phyloP scores from a whole-genome alignment of 148 eudicot genomes.

The Camellia japonica region DNA sequence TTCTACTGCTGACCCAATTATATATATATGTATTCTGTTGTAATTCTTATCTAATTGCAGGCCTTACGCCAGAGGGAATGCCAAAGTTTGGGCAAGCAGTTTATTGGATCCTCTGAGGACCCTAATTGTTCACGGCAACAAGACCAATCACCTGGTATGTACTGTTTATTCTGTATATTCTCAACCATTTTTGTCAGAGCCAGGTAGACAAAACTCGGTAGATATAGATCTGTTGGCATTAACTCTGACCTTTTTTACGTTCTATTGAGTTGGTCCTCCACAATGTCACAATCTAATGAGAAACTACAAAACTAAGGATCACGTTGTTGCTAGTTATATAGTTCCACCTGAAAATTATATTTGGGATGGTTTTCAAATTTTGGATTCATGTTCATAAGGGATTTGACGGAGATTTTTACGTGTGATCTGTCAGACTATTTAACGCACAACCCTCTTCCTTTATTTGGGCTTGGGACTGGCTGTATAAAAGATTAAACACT shows the following conservation, averaged over 20 bases:
- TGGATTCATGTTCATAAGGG: neutral
- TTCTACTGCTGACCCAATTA: neutral
- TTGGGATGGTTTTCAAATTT: neutral
- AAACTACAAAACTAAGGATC: neutral
- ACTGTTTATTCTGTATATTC: neutral
- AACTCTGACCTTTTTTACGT: neutral
- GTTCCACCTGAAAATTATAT: neutral
- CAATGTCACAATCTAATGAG: neutral
- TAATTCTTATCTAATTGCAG: constrained; percentile 18
- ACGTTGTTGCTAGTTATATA: neutral
- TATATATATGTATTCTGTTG: neutral
- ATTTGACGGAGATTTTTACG: too few species aligned
- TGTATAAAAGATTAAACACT: too few species aligned
- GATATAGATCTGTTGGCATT: neutral
- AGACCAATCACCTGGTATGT: constrained; percentile 24
- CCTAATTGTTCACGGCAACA: constrained; percentile 15
- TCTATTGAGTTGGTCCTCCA: constrained; percentile 1
- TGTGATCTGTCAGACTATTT: too few species aligned
- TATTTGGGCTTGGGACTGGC: too few species aligned
- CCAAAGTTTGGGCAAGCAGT: constrained; percentile 20
- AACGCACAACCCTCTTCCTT: too few species aligned
- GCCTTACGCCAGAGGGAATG: constrained; percentile 19
- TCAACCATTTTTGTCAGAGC: neutral
- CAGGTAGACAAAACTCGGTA: neutral
- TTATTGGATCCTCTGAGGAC: constrained; percentile 16